Base-by-base conservation (phyloP, 2,329 filamentous ascomycete genomes). In the Phyllosticta ampelicida region DNA sequence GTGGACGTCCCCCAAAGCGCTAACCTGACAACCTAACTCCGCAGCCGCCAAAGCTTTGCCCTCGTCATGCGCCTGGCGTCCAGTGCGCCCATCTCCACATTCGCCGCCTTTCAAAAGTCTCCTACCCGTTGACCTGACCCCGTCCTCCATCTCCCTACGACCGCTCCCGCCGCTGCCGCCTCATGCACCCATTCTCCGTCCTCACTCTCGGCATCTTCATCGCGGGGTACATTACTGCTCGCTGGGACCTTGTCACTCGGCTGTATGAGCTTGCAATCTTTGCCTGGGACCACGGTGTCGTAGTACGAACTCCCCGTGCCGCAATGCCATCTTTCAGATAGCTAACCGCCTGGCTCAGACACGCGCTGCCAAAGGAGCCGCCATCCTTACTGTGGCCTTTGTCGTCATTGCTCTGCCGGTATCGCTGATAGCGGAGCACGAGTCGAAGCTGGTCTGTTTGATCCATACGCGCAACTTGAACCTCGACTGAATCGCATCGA, bases 221-320 rank as follows among this genome's bases (percentile, higher is more conserved):
- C 81, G 92, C 94, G 78, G 94, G 94, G 75, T 99, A 99, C 81
- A 97, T 92, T 74, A 99, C 94, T 77, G 94, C 94, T 71, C 88
- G 94, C 80, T 99, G 94, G 91, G 94, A 97, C 77, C 86, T 99
- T 63, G 90, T 96, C 65, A 96, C 92, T 67, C 86, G 91, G 68
- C 82, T 97, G 68, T 96, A 96, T 86, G 92, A 99, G 76, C 84
- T 99, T 68, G 88, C 90, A 65, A 87, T 96, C 64, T 99, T 97
- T 74, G 94, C 95, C 65, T 96, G 91, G 90, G 89, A 97, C 74
- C 89, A 97, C 89, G 90, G 92, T 71, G 94, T 99, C 68, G 87
- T 97, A 71, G 90, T 95, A 78, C 69, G 86, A 78, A 52, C n/a
- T 48, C 19, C 20, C 56, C 26, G 20, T 2, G 19, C 36, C 30